Base-by-base conservation (phyloP, 805 yeast species). In the Kodamaea hsintzibuensis region DNA sequence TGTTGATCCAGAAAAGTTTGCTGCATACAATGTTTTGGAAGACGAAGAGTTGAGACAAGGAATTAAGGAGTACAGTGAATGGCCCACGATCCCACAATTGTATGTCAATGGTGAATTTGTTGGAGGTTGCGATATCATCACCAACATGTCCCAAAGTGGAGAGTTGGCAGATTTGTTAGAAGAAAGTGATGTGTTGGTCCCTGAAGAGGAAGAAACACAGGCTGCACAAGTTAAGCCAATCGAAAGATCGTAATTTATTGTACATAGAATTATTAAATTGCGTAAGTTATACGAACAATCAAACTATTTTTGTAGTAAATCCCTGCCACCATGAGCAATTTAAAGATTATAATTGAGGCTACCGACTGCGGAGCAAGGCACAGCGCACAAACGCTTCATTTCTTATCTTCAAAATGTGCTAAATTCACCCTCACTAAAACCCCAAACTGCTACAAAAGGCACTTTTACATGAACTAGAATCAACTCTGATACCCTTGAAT, bases 31-130 rank as follows among this genome's bases (percentile, higher is more conserved):
- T 67, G 99, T 95, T 0, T 77, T 95, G 60, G 98, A 95, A 72
- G 99, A 95, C 69, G 84, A 88, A 2, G 98, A 95, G 64, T 81
- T 95, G 58, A 88, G 99, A 73, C 85, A 89, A 47, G 99, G 98
- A 33, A 91, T 95, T 65, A 95, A 95, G 74, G 99, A 95, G 69
- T 95, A 83, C 72, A 85, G 93, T 61, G 86, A 89, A 60, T 95
- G 99, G 99, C 99, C 99, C 53, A 95, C 99, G 0, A 91, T 95
- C 55, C 99, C 99, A 13, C 99, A 95, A 72, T 80, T 95, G 44
- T 95, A 92, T 67, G 91, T 95, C 12, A 82, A 86, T 61, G 85
- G 86, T 60, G 99, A 95, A 68, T 95, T 95, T 67, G 82, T 95
- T 51, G 99, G 99, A 45, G 99, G 99, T 3, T 95, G 98, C 73